Evolutionary conservation across 257 asterid genomes (phyloP).

Genomic region (Mitragyna speciosa): DNA sequence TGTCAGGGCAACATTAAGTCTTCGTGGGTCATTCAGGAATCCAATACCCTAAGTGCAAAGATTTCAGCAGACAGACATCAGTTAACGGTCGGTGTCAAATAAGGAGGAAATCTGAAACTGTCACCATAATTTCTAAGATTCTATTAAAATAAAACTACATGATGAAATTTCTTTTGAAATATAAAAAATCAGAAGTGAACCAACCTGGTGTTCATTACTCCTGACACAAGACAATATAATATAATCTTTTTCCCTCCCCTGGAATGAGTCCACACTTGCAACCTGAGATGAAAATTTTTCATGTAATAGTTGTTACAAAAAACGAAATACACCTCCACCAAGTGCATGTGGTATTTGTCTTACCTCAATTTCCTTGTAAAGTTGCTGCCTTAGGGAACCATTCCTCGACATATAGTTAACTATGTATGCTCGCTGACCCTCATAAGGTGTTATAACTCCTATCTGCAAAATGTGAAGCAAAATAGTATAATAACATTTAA

Average conservation of each 20-base stretch:
- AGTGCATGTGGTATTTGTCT: slow-evolving; percentile 11
- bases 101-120: neutral
- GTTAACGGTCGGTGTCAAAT: neutral
- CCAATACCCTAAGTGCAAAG: slow-evolving; percentile 74
- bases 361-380: slow-evolving; percentile 98
- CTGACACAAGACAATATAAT: slow-evolving; percentile 95
- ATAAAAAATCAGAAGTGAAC: slow-evolving; percentile 16
- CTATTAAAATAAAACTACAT: neutral
- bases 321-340: slow-evolving; percentile 1
- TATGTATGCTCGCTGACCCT: slow-evolving; percentile 98
- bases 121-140: neutral
- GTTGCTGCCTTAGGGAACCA: slow-evolving; percentile 93
- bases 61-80: slow-evolving; percentile 6
- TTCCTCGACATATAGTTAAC: slow-evolving; percentile 97
- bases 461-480: slow-evolving; percentile 46
- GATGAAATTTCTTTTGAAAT: neutral
- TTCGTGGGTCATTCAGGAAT: slow-evolving; percentile 96
- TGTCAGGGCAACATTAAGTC: slow-evolving; percentile 97
- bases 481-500: neutral
- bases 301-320: slow-evolving; percentile 12
- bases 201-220: slow-evolving; percentile 98
- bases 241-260: slow-evolving; percentile 97
- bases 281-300: slow-evolving; percentile 54
- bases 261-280: slow-evolving; percentile 98
- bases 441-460: slow-evolving; percentile 98